phyloP scores from a whole-genome alignment of 116 monocot species.

The Trichopus zeylanicus region DNA sequence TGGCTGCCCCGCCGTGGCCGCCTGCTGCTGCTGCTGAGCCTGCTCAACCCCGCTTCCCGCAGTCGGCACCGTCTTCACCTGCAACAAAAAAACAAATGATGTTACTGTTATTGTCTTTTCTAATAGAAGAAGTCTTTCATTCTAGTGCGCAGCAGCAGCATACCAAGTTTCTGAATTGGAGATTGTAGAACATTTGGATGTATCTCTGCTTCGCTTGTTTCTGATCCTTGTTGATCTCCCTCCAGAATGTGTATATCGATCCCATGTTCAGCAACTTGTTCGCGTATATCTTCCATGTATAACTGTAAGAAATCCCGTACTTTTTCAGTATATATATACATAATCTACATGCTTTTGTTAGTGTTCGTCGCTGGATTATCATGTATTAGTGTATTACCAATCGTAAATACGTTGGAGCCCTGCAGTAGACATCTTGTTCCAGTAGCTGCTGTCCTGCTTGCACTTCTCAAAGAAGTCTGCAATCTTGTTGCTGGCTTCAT shows the following conservation, averaged over 20 bases:
- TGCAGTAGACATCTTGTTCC: constrained; percentile 56
- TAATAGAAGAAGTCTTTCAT: neutral
- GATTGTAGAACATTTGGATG: constrained; percentile 61
- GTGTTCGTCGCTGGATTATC: no score
- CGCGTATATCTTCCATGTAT: constrained; percentile 82
- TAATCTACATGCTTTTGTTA: no score
- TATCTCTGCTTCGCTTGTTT: constrained; percentile 52
- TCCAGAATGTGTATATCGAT: constrained; percentile 61
- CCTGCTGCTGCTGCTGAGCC: constrained; percentile 5
- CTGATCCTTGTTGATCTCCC: constrained; percentile 52
- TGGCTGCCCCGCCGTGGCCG: neutral
- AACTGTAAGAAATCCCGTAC: constrained; percentile 35
- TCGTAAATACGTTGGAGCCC: constrained; percentile 68
- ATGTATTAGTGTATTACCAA: constrained; percentile 50
- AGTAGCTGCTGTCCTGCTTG: constrained; percentile 39
- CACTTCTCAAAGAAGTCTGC: constrained; percentile 71
- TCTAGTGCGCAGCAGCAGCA: neutral
- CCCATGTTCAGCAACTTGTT: constrained; percentile 69
- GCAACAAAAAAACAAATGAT: neutral
- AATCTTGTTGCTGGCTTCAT: constrained; percentile 59
- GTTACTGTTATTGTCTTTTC: neutral
- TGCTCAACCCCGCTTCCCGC: constrained; percentile 3
- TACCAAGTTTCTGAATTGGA: constrained; percentile 61
- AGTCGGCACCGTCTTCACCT: constrained; percentile 35
- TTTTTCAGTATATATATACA: no score